Evolutionary conservation across 345 rosid genomes (phyloP).

Genomic region (Arabis alpina): DNA sequence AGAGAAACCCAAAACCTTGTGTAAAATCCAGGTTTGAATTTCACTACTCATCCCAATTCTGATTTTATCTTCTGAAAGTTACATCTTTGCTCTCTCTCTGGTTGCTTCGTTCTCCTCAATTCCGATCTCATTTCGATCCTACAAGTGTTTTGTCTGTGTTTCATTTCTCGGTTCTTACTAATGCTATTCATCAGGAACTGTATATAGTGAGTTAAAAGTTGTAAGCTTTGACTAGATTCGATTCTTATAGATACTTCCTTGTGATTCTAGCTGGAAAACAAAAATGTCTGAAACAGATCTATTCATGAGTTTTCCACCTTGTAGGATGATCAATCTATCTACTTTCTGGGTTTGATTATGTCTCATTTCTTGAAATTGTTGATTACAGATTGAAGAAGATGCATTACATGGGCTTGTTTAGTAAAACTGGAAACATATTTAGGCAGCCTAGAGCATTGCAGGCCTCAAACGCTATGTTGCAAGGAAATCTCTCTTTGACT

Average conservation of each 20-base stretch:
- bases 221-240: constrained; percentile 29
- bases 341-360: constrained; percentile 5
- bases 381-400: constrained; percentile 35
- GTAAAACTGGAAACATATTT: constrained; percentile 45
- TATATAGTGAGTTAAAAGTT: constrained; percentile 13
- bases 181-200: constrained; percentile 23
- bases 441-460: constrained; percentile 44
- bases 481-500: constrained; percentile 43
- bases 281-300: not conserved
- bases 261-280: not conserved
- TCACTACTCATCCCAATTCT: not conserved
- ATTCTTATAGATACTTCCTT: constrained; percentile 20
- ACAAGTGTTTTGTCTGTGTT: too few species aligned
- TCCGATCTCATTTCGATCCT: constrained; percentile 9
- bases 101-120: not conserved
- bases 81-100: constrained; percentile 3
- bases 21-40: constrained; percentile 7
- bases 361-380: not conserved
- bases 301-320: constrained; percentile 20
- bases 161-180: constrained; percentile 19
- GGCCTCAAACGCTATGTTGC: constrained; percentile 39
- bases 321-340: constrained; percentile 1
- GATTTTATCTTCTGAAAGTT: constrained; percentile 7
- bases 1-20: constrained; percentile 10
- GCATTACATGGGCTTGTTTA: constrained; percentile 46